Percentiles rank a stretch among this genome's conserved stretches.
Conservation (phyloP, 2,329 filamentous ascomycete genomes). For the Venturia pyrina region DNA sequence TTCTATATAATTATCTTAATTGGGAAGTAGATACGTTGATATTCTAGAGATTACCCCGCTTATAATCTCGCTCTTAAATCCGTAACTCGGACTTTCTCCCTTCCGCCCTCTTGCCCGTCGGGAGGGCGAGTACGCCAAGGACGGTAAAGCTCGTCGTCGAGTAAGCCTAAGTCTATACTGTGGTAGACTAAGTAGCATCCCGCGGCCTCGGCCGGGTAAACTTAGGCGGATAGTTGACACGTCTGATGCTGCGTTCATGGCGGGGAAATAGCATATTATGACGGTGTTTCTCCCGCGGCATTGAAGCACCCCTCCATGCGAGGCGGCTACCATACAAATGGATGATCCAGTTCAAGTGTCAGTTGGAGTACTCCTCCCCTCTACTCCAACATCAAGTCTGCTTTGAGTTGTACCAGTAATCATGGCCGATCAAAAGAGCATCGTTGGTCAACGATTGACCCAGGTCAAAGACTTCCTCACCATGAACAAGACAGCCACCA, state of each 20-base stretch:
- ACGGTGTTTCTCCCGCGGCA: background rate
- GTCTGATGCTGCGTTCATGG: conserved; percentile 5
- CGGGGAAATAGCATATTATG: background rate
- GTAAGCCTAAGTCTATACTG: no score
- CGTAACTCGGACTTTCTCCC: no score
- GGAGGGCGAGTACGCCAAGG: no score
- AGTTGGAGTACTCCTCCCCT: background rate
- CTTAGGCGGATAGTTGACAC: no score
- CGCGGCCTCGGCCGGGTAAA: no score
- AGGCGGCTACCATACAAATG: background rate
- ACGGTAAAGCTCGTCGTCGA: no score
- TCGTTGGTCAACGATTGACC: conserved; percentile 27
- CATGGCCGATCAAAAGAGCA: conserved; percentile 27
- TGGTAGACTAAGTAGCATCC: no score
- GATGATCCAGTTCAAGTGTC: background rate
- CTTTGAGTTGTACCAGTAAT: background rate
- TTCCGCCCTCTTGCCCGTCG: no score
- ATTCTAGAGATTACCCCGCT: no score
- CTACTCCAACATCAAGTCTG: background rate
- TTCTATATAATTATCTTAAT: no score
- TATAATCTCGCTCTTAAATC: no score
- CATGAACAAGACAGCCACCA: conserved; percentile 35
- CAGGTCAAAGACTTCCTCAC: conserved; percentile 37
- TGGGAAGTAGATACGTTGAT: no score
- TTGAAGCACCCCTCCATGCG: background rate